A percentile compares a stretch with the other conserved stretches of the same genome.
Conservation (phyloP, 1,139 yeast genomes). For the Kurtzmaniella quercitrusa region DNA sequence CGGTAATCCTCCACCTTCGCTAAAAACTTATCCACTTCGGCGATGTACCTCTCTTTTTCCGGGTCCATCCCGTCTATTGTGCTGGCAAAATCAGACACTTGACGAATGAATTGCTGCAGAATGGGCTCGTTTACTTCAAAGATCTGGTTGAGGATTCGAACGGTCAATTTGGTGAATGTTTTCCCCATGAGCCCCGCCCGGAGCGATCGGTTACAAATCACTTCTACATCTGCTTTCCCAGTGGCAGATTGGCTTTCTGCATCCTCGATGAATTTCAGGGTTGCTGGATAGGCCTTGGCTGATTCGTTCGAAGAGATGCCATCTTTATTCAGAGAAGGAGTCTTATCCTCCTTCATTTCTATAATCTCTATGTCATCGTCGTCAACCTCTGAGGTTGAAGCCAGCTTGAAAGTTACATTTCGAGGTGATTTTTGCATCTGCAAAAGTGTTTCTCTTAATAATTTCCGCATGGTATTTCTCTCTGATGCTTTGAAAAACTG, state of each 20-base stretch:
- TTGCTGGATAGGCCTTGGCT: no score
- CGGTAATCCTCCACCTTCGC: background rate
- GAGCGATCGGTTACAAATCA: conserved; percentile 2
- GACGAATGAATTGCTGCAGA: conserved; percentile 1
- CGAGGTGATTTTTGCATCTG: conserved; percentile 18
- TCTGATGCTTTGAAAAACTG: conserved; percentile 28
- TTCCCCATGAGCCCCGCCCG: conserved; percentile 4
- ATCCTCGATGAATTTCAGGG: background rate
- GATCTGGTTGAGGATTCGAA: conserved; percentile 4
- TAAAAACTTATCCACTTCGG: conserved; percentile 2
- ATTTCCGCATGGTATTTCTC: conserved; percentile 27
- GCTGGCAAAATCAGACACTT: conserved; percentile 2
- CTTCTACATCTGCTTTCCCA: background rate
- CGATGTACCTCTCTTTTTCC: background rate
- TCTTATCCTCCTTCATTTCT: conserved; percentile 9
- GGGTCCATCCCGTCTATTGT: background rate
- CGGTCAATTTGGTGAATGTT: background rate
- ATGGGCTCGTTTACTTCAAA: conserved; percentile 2
- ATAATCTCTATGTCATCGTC: conserved; percentile 22
- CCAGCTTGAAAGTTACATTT: conserved; percentile 3
- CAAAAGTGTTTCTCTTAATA: conserved; percentile 24
- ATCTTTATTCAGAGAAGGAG: conserved; percentile 5
- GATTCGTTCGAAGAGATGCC: no score
- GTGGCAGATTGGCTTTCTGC: background rate
- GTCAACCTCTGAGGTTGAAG: conserved; percentile 9